Percentiles rank a stretch among this genome's conserved stretches.
Evolutionary conservation across 2,329 filamentous ascomycete genomes (phyloP).

Genomic region (Akanthomyces uredinophilus): DNA sequence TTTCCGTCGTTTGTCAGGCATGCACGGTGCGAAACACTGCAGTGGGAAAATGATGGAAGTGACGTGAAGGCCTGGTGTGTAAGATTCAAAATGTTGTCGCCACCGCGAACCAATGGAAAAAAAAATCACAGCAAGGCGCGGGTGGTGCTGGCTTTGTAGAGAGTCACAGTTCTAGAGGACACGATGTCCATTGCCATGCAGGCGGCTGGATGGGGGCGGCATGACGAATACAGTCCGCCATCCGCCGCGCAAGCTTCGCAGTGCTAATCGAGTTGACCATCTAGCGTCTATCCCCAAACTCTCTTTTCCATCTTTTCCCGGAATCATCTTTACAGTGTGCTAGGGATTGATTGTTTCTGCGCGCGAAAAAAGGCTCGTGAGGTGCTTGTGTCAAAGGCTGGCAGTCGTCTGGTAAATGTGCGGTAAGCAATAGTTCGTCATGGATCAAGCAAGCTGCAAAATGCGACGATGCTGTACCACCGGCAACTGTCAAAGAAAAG

Average conservation of each 20-base stretch:
- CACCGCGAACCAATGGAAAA: too few relatives aligned
- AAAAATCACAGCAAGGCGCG: not conserved
- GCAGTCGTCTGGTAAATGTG: not conserved
- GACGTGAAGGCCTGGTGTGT: not conserved
- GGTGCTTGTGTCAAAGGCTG: too few relatives aligned
- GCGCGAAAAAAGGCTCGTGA: not conserved
- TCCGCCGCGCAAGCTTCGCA: not conserved
- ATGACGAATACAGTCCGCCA: constrained; percentile 4
- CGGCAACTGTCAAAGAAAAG: too few relatives aligned
- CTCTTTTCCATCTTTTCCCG: too few relatives aligned
- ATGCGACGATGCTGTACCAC: too few relatives aligned
- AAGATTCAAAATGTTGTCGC: too few relatives aligned
- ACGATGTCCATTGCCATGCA: constrained; percentile 21
- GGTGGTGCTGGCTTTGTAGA: not conserved
- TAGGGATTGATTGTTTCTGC: not conserved
- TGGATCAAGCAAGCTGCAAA: too few relatives aligned
- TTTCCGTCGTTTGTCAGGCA: not conserved
- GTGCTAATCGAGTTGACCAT: too few relatives aligned
- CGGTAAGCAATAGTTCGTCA: not conserved
- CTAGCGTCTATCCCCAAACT: too few relatives aligned
- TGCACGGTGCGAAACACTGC: not conserved
- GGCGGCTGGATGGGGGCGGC: not conserved
- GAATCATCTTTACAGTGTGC: too few relatives aligned
- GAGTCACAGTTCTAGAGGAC: constrained; percentile 17
- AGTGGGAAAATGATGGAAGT: not conserved